A percentile compares a stretch with the other conserved stretches of the same genome.
phyloP scores from a whole-genome alignment of 495 filamentous ascomycete species.

The Penicillium canariense region DNA sequence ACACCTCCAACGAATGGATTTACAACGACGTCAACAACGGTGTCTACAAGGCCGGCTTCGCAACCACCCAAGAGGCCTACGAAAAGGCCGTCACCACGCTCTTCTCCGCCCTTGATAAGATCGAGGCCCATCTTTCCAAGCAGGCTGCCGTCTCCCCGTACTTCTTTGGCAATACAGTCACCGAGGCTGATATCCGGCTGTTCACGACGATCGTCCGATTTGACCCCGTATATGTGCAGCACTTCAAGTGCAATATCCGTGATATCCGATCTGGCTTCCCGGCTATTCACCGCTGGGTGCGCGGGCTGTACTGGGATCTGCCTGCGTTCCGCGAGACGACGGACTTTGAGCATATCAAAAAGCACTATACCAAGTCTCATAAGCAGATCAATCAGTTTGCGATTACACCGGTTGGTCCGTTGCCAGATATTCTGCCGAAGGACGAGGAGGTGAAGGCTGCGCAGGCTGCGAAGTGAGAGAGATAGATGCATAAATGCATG shows the following conservation, averaged over 20 bases:
- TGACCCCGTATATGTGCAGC: slow-evolving; percentile 86
- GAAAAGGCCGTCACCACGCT: slow-evolving; percentile 62
- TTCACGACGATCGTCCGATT: slow-evolving; percentile 85
- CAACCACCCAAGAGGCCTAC: slow-evolving; percentile 76
- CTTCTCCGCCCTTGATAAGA: slow-evolving; percentile 68
- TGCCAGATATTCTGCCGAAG: slow-evolving; percentile 59
- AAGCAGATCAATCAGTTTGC: slow-evolving; percentile 62
- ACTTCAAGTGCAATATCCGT: slow-evolving; percentile 88
- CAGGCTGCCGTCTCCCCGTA: slow-evolving; percentile 51
- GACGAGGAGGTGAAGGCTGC: slow-evolving; percentile 61
- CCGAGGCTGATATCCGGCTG: slow-evolving; percentile 79
- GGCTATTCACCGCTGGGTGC: slow-evolving; percentile 63
- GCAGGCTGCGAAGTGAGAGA: slow-evolving; percentile 27
- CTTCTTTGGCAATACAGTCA: slow-evolving; percentile 66
- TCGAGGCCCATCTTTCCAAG: slow-evolving; percentile 63
- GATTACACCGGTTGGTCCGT: slow-evolving; percentile 65
- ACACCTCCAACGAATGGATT: slow-evolving; percentile 75
- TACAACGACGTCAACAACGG: slow-evolving; percentile 86
- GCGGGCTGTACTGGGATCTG: slow-evolving; percentile 66
- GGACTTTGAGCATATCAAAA: slow-evolving; percentile 69
- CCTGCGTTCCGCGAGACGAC: slow-evolving; percentile 62
- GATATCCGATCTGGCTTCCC: slow-evolving; percentile 80
- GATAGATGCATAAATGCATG: neutral
- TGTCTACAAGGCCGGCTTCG: slow-evolving; percentile 76
- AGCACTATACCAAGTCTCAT: slow-evolving; percentile 70